Evolutionary conservation across 768 basidiomycete species (phyloP).

Genomic region (Boletus vinaceobasis): DNA sequence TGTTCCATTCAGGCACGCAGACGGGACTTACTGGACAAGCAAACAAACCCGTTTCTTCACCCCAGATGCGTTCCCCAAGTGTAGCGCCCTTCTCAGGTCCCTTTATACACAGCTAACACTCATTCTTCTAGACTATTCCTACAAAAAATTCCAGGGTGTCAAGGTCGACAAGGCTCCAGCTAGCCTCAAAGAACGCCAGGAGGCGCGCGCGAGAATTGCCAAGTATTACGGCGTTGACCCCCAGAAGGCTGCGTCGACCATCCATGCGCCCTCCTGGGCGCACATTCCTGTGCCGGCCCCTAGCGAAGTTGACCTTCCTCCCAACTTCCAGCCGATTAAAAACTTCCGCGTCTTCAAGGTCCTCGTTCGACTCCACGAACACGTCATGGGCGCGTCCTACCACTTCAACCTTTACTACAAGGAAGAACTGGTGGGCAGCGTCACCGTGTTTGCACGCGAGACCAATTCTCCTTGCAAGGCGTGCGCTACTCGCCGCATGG

Average conservation of each 20-base stretch:
- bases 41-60: conserved; percentile 24
- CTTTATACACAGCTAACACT: not conserved
- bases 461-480: conserved; percentile 24
- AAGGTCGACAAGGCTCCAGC: conserved; percentile 22
- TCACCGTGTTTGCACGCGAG: conserved; percentile 25
- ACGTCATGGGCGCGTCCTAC: conserved; percentile 25
- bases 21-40: conserved; percentile 25
- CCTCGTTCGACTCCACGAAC: conserved; percentile 23
- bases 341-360: conserved; percentile 27
- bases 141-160: conserved; percentile 23
- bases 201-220: conserved; percentile 20
- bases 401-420: conserved; percentile 21
- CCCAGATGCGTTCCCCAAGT: conserved; percentile 19
- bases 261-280: conserved; percentile 7
- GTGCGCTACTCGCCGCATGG: conserved; percentile 20
- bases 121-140: conserved; percentile 24
- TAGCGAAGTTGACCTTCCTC: conserved; percentile 9
- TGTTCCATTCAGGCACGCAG: conserved; percentile 21
- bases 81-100: conserved; percentile 2
- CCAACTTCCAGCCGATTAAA: conserved; percentile 13
- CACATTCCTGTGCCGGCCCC: conserved; percentile 16
- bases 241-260: conserved; percentile 1
- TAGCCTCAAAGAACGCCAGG: conserved; percentile 12
- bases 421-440: conserved; percentile 16
- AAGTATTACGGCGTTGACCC: conserved; percentile 26